These are phyloP conservation scores for Trichoderma asperellum DNA, from an alignment of 2,329 filamentous ascomycete species.

Conservation along the genomic window DNA sequence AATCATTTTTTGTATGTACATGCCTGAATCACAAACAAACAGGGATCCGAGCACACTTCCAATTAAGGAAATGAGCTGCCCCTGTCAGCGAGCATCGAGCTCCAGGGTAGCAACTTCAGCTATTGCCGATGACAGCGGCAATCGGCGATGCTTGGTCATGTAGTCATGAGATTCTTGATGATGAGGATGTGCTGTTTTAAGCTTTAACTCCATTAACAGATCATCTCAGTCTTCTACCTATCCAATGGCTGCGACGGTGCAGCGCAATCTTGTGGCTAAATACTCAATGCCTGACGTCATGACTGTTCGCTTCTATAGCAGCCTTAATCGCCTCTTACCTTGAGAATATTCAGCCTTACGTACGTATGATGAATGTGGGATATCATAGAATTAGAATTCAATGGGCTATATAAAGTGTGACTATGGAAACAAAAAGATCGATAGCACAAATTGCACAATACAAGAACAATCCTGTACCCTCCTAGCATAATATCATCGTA, in stretches of 20 bases:
- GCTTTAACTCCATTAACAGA: not conserved
- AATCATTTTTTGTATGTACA: not conserved
- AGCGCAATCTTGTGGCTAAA: not conserved
- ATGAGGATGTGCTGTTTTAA: not conserved
- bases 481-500: not conserved
- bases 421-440: no score
- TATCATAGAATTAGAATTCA: not conserved
- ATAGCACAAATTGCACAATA: not conserved
- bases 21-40: constrained; percentile 11
- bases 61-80: not conserved
- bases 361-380: constrained; percentile 26
- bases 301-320: not conserved
- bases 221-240: not conserved
- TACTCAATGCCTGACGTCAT: constrained; percentile 20
- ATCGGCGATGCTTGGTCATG: not conserved
- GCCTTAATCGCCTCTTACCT: constrained; percentile 3
- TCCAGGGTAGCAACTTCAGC: constrained; percentile 7
- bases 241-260: not conserved
- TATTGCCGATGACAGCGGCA: not conserved
- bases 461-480: not conserved
- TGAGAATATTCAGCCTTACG: constrained; percentile 1
- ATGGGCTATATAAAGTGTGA: not conserved
- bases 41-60: not conserved
- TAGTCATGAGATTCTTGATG: not conserved
- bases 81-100: not conserved